Percentiles rank a stretch among this genome's conserved stretches.
These are phyloP conservation scores for Opeltia flavorubescens DNA, from an alignment of 495 filamentous ascomycete genomes.

Conservation along the genomic window DNA sequence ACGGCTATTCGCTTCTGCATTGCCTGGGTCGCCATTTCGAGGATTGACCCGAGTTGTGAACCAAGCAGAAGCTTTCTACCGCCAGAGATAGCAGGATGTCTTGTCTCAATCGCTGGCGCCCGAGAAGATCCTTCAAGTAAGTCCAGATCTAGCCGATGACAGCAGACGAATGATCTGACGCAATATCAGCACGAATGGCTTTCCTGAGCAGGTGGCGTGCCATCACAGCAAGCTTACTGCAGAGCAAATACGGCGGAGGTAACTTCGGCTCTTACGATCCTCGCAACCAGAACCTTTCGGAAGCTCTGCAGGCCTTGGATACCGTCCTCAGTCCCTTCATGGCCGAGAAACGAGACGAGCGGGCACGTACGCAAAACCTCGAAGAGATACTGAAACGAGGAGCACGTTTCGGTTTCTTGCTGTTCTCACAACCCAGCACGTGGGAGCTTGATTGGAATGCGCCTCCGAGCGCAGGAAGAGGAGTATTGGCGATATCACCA, in stretches of 20 bases:
- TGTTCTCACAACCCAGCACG: neutral
- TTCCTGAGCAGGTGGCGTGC: neutral
- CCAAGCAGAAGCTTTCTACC: neutral
- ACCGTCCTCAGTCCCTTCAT: neutral
- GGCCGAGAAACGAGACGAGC: neutral
- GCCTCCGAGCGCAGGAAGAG: neutral
- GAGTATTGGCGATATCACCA: neutral
- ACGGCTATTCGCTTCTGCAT: conserved; percentile 1
- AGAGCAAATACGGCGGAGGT: neutral
- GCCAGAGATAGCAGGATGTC: neutral
- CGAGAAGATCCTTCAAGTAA: neutral
- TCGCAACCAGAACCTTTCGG: neutral
- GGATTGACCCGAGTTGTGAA: neutral
- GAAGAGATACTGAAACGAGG: conserved; percentile 3
- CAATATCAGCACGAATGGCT: neutral
- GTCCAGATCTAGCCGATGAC: too few species aligned
- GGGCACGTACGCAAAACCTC: neutral
- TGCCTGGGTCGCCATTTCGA: neutral
- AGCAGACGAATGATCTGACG: too few species aligned
- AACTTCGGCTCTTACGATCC: neutral
- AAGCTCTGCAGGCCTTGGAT: neutral
- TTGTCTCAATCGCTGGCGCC: neutral
- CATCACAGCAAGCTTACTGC: neutral
- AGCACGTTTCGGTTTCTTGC: neutral
- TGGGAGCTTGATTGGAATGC: conserved; percentile 1